A percentile compares a stretch with the other conserved stretches of the same genome.
These are phyloP conservation scores for Mycena latifolia DNA, from an alignment of 768 basidiomycete species.

Conservation along the genomic window DNA sequence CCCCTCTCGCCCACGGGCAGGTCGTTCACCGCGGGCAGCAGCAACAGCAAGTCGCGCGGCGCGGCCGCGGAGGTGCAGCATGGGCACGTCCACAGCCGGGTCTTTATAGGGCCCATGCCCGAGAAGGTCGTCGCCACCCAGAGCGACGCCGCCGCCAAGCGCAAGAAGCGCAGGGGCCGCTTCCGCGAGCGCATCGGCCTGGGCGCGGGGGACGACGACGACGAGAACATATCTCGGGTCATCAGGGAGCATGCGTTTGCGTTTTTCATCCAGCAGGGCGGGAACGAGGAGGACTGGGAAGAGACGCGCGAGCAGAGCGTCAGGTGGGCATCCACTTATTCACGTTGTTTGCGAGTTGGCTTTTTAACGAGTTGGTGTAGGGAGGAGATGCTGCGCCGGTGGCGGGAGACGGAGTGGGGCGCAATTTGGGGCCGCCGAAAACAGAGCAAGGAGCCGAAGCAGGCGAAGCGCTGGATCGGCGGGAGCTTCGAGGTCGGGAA, in stretches of 20 bases:
- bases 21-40: constrained; percentile 9
- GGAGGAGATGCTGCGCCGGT: constrained; percentile 69
- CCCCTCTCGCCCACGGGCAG: constrained; percentile 8
- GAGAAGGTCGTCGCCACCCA: constrained; percentile 64
- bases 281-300: constrained; percentile 75
- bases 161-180: constrained; percentile 41
- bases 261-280: constrained; percentile 76
- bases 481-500: constrained; percentile 82
- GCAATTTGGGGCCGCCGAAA: constrained; percentile 54
- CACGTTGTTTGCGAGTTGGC: not conserved
- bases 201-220: constrained; percentile 48
- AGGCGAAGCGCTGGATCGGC: constrained; percentile 70
- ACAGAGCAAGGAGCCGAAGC: constrained; percentile 43
- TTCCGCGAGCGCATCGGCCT: constrained; percentile 40
- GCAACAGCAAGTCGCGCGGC: not conserved
- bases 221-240: constrained; percentile 56
- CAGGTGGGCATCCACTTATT: constrained; percentile 23
- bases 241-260: constrained; percentile 72
- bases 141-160: constrained; percentile 46
- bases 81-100: constrained; percentile 51
- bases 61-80: constrained; percentile 36
- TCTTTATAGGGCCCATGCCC: constrained; percentile 86
- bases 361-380: constrained; percentile 28
- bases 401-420: constrained; percentile 80
- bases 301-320: constrained; percentile 63